These are phyloP conservation scores for Phaeosphaeriaceae sp. DNA, from an alignment of 2,329 filamentous ascomycete species.

Conservation along the genomic window DNA sequence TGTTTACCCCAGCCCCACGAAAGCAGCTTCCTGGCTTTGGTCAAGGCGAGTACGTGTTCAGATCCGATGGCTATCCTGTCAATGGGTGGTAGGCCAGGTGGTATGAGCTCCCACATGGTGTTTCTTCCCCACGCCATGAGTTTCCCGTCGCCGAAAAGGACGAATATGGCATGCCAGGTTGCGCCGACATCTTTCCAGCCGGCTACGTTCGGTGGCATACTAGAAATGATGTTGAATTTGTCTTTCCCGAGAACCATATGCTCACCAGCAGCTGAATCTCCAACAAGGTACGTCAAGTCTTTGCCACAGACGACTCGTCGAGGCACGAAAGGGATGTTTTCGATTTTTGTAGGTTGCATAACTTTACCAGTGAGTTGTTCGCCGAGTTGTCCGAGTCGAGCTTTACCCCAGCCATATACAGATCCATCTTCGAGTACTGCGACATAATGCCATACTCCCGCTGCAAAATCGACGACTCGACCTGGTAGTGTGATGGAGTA, in stretches of 20 bases:
- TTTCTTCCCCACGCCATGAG: slow-evolving; percentile 81
- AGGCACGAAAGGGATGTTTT: slow-evolving; percentile 66
- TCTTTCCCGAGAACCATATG: slow-evolving; percentile 75
- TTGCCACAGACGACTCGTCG: slow-evolving; percentile 76
- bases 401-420: slow-evolving; percentile 87
- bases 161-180: slow-evolving; percentile 83
- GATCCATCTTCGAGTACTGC: slow-evolving; percentile 76
- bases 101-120: slow-evolving; percentile 82
- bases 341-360: slow-evolving; percentile 21
- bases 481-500: slow-evolving; percentile 6
- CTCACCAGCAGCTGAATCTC: slow-evolving; percentile 61
- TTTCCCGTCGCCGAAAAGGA: slow-evolving; percentile 67
- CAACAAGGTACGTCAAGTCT: slow-evolving; percentile 81
- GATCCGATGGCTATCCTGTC: slow-evolving; percentile 79
- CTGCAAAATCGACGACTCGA: slow-evolving; percentile 67
- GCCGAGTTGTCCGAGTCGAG: slow-evolving; percentile 85
- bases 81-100: slow-evolving; percentile 65
- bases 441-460: slow-evolving; percentile 80
- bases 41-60: slow-evolving; percentile 83
- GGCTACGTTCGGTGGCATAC: slow-evolving; percentile 60
- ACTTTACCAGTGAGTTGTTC: slow-evolving; percentile 52
- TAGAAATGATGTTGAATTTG: slow-evolving; percentile 71
- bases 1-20: slow-evolving; percentile 98
- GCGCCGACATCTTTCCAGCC: slow-evolving; percentile 74
- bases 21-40: slow-evolving; percentile 70